phyloP scores from a whole-genome alignment of 2,329 filamentous ascomycete species.

The Juglanconis sp. region DNA sequence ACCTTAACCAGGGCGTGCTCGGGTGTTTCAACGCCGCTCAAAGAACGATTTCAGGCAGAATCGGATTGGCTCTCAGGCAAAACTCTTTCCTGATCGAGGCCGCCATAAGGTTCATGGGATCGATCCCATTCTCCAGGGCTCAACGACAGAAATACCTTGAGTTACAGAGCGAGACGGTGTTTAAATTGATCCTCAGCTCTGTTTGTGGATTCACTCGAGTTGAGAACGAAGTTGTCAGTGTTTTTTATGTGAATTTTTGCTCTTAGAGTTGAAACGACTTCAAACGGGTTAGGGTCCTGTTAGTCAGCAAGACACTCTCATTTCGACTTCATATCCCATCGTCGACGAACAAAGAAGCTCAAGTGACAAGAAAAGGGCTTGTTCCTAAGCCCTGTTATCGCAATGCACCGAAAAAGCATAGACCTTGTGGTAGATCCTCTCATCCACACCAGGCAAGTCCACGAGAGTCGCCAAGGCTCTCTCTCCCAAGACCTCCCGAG shows the following conservation, averaged over 20 bases:
- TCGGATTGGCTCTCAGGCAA: slow-evolving; percentile 2
- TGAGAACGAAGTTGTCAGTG: not conserved
- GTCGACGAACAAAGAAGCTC: not conserved
- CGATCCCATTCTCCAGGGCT: not conserved
- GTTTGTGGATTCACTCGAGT: not conserved
- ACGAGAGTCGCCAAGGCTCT: too few relatives aligned
- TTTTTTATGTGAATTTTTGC: not conserved
- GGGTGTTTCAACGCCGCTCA: not conserved
- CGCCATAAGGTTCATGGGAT: not conserved
- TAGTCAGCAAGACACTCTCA: not conserved
- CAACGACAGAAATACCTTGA: not conserved
- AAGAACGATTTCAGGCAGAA: slow-evolving; percentile 10
- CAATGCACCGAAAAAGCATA: not conserved
- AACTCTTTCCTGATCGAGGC: slow-evolving; percentile 2
- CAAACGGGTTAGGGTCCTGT: not conserved
- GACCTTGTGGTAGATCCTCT: slow-evolving; percentile 7
- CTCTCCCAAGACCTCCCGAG: not conserved
- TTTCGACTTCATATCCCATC: not conserved
- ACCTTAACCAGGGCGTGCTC: not conserved
- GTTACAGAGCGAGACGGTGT: not conserved
- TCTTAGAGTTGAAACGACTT: not conserved
- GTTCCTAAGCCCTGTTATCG: not conserved
- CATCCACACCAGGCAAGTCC: not conserved
- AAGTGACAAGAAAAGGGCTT: not conserved
- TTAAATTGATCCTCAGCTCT: not conserved